phyloP scores from a whole-genome alignment of 2,329 filamentous ascomycete genomes.

The Claviceps purpurea region DNA sequence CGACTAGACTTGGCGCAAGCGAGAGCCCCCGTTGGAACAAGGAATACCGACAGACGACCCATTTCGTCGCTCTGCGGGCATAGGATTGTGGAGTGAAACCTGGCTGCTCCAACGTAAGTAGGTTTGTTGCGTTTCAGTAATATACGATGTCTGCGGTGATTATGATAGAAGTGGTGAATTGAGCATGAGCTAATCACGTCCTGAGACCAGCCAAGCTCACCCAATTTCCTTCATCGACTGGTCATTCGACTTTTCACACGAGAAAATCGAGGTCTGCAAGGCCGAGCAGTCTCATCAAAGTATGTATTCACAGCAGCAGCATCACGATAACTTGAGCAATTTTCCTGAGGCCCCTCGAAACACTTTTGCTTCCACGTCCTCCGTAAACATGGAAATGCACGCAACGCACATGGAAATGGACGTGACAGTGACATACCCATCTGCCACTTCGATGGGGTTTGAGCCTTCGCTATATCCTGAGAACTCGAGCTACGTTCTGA shows the following conservation, averaged over 20 bases:
- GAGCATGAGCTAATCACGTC: background rate
- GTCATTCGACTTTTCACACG: background rate
- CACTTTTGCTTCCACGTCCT: constrained; percentile 25
- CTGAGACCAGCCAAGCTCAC: background rate
- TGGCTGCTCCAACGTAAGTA: background rate
- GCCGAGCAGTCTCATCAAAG: constrained; percentile 1
- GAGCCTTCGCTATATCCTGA: constrained; percentile 36
- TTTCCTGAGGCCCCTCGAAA: constrained; percentile 32
- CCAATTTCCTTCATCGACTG: background rate
- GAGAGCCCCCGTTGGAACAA: background rate
- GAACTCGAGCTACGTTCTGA: constrained; percentile 29
- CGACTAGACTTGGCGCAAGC: background rate
- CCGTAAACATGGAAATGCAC: constrained; percentile 37
- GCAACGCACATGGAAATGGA: constrained; percentile 5
- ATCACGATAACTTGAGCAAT: constrained; percentile 27
- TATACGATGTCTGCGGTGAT: background rate
- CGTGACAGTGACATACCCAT: constrained; percentile 18
- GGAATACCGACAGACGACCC: background rate
- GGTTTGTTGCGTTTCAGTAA: background rate
- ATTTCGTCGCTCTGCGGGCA: background rate
- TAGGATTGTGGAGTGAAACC: background rate
- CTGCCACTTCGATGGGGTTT: constrained; percentile 25
- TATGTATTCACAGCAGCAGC: constrained; percentile 11
- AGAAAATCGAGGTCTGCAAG: constrained; percentile 2
- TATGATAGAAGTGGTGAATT: background rate